A percentile compares a stretch with the other conserved stretches of the same genome.
Evolutionary conservation across 1,284 basidiomycete genomes (phyloP).

Genomic region (Fistulina hepatica): DNA sequence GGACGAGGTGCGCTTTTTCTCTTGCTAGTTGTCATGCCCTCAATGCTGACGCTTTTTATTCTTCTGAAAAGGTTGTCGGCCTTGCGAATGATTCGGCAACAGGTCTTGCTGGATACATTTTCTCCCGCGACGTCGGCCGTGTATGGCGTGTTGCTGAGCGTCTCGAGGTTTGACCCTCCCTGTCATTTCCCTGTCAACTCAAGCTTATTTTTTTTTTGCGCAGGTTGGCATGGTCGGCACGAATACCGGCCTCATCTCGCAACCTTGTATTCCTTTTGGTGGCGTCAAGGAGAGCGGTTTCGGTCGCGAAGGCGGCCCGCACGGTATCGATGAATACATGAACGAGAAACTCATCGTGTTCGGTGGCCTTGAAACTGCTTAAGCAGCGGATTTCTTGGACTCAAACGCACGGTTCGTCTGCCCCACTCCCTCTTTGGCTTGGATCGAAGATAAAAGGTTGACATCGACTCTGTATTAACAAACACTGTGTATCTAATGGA

Average conservation of each 20-base stretch:
- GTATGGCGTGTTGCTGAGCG: constrained; percentile 98
- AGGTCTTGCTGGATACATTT: constrained; percentile 93
- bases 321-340: constrained; percentile 77
- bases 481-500: no score
- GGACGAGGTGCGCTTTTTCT: no score
- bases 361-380: constrained; percentile 50
- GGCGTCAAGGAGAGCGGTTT: constrained; percentile 85
- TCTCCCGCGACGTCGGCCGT: constrained; percentile 79
- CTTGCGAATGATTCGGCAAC: constrained; percentile 79
- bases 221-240: constrained; percentile 87
- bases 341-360: constrained; percentile 73
- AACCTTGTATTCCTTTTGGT: constrained; percentile 84
- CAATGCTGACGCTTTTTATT: no score
- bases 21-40: no score
- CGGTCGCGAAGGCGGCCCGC: constrained; percentile 64
- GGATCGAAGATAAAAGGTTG: no score
- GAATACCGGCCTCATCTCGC: constrained; percentile 78
- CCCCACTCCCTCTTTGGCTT: no score
- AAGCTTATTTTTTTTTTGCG: no score
- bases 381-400: no score
- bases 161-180: constrained; percentile 92
- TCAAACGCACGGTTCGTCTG: no score
- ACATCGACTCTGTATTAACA: no score
- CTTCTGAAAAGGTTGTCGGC: no score
- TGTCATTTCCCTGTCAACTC: no score